Evolutionary conservation across 345 rosid species (phyloP).

Genomic region (Syzygium aromaticum): DNA sequence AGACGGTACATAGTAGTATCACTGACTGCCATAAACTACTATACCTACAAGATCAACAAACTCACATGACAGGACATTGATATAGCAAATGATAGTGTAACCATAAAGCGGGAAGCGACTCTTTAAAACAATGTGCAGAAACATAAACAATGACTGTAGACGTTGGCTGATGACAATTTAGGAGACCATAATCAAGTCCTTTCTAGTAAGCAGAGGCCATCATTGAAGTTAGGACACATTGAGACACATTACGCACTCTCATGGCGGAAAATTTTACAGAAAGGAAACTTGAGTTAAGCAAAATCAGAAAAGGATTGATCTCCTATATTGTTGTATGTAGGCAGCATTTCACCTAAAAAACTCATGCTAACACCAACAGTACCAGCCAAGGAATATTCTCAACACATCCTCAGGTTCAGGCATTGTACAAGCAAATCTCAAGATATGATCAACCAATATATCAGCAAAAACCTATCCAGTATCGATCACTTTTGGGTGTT

Average conservation of each 20-base stretch:
- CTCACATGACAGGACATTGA: neutral
- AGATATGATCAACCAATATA: neutral
- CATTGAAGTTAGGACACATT: neutral
- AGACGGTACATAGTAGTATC: neutral
- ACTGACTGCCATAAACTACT: neutral
- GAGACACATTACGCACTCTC: neutral
- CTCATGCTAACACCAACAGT: neutral
- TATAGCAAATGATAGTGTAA: neutral
- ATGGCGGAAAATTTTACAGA: neutral
- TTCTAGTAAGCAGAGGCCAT: neutral
- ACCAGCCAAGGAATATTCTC: neutral
- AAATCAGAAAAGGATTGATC: neutral
- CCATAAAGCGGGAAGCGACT: neutral
- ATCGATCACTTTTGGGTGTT: neutral
- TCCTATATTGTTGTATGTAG: neutral
- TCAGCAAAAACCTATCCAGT: neutral
- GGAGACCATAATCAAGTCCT: neutral
- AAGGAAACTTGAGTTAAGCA: neutral
- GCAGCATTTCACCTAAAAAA: neutral
- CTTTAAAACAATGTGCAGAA: neutral
- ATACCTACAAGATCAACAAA: neutral
- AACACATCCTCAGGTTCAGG: neutral
- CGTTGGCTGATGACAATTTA: neutral
- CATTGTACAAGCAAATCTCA: neutral
- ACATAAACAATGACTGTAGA: neutral